Conservation (phyloP, 345 rosid genomes). For the Conringia planisiliqua region DNA sequence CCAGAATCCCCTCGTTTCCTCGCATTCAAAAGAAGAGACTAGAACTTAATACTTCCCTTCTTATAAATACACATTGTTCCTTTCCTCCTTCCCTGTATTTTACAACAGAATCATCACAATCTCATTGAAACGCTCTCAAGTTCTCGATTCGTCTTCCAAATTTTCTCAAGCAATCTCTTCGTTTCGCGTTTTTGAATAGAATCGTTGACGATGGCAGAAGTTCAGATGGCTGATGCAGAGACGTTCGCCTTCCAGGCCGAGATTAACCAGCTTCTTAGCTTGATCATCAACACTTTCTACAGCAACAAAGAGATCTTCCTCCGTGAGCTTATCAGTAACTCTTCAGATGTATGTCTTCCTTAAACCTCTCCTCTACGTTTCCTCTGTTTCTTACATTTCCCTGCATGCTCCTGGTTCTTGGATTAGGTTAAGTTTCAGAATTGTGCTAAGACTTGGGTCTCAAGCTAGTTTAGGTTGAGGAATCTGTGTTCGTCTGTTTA, state of each 20-base stretch:
- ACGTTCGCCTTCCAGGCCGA: slow-evolving; percentile 93
- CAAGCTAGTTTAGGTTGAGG: background rate
- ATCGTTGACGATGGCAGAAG: slow-evolving; percentile 54
- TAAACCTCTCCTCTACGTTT: background rate
- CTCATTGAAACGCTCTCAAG: background rate
- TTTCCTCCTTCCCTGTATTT: background rate
- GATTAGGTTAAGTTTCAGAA: background rate
- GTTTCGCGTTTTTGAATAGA: background rate
- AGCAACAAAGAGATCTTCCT: slow-evolving; percentile 82
- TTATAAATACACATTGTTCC: slow-evolving; percentile 27
- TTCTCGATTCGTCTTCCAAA: background rate
- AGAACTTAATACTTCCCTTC: slow-evolving; percentile 23
- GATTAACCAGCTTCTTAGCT: slow-evolving; percentile 78
- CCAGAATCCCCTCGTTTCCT: slow-evolving; percentile 39
- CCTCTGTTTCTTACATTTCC: background rate
- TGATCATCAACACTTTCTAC: slow-evolving; percentile 91
- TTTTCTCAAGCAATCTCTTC: background rate
- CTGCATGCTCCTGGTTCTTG: background rate
- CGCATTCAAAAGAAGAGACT: slow-evolving; percentile 43
- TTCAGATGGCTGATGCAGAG: slow-evolving; percentile 76
- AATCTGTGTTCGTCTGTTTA: no score
- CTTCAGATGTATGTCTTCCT: slow-evolving; percentile 24
- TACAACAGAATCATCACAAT: background rate
- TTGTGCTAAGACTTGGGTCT: background rate
- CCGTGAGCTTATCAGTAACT: slow-evolving; percentile 36